Evolutionary conservation across 2,329 filamentous ascomycete genomes (phyloP).

Genomic region (Cercospora nicotianae): DNA sequence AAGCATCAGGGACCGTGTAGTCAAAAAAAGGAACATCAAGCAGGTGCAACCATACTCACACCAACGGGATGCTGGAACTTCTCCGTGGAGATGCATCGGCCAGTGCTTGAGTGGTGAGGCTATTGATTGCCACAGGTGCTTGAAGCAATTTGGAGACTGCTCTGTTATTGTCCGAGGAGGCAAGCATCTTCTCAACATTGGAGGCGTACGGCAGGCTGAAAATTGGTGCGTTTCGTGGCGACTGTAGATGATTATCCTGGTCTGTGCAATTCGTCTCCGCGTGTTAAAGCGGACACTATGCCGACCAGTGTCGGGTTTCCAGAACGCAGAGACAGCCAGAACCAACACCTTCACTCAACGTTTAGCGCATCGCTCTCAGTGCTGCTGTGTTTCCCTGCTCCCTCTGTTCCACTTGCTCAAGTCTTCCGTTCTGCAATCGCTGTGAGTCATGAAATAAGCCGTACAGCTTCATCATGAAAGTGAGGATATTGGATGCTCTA

Average conservation of each 20-base stretch:
- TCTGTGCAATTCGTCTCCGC: neutral
- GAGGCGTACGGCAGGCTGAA: neutral
- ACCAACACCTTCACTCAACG: neutral
- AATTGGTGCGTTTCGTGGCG: neutral
- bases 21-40: too few species aligned
- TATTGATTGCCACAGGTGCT: neutral
- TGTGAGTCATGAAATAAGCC: neutral
- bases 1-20: too few species aligned
- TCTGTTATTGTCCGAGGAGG: neutral
- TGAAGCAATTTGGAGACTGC: neutral
- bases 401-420: neutral
- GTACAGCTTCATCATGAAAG: neutral
- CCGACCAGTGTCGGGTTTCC: neutral
- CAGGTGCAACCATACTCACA: neutral
- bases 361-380: neutral
- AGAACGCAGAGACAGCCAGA: neutral
- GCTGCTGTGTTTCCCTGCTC: neutral
- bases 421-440: neutral
- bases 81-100: neutral
- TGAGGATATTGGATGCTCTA: neutral
- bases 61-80: neutral
- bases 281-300: neutral
- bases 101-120: neutral
- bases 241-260: neutral
- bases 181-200: neutral